Percentiles rank a stretch among this genome's conserved stretches.
Conservation (phyloP, 257 asterid genomes). For the Rehmannia glutinosa region DNA sequence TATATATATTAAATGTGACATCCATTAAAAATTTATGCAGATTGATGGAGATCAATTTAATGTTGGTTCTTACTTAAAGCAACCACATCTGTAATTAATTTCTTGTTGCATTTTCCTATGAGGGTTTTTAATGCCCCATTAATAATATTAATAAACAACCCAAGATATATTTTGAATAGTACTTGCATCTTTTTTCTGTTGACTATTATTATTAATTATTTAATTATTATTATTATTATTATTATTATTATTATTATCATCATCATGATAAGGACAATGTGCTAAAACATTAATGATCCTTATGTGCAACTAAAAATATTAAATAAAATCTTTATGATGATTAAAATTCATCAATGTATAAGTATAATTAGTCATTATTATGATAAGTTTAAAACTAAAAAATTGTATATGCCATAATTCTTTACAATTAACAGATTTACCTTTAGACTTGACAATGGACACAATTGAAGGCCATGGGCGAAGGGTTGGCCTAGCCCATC, state of each 20-base stretch:
- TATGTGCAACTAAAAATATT: background rate
- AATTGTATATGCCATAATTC: too few relatives aligned
- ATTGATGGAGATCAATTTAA: conserved; percentile 17
- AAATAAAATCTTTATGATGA: background rate
- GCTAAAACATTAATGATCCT: background rate
- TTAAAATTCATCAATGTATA: background rate
- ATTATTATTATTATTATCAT: too few relatives aligned
- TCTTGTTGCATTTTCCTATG: conserved; percentile 19
- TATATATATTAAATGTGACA: background rate
- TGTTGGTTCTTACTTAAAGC: conserved; percentile 16
- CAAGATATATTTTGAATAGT: background rate
- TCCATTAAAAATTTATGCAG: conserved; percentile 11
- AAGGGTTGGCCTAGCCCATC: too few relatives aligned
- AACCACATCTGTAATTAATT: conserved; percentile 22
- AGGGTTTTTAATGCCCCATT: conserved; percentile 15
- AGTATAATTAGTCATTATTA: too few relatives aligned
- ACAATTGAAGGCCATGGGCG: too few relatives aligned
- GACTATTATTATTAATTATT: too few relatives aligned
- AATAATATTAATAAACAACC: background rate
- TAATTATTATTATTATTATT: too few relatives aligned
- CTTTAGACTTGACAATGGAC: too few relatives aligned
- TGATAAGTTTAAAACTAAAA: too few relatives aligned
- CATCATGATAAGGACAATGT: background rate
- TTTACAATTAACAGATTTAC: too few relatives aligned
- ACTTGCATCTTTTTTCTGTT: too few relatives aligned